phyloP scores from a whole-genome alignment of 2,329 filamentous ascomycete species.

The Rhexocercosporidium sp. region DNA sequence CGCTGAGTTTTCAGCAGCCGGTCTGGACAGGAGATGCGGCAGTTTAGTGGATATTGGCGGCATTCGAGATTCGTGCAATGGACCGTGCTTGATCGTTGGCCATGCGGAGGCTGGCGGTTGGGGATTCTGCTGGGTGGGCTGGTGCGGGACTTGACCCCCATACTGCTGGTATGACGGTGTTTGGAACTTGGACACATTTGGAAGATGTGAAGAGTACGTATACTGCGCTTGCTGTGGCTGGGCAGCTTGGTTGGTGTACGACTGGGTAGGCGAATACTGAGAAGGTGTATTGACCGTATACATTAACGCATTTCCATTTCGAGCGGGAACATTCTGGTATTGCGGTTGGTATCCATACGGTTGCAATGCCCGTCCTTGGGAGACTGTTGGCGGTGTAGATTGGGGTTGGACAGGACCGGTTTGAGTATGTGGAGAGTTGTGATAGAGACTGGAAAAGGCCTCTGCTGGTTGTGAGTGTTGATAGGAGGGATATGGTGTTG shows the following conservation, averaged over 20 bases:
- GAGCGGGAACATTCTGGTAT: background rate
- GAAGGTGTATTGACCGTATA: too few relatives aligned
- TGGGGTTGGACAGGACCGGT: background rate
- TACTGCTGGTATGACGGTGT: background rate
- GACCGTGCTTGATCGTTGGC: background rate
- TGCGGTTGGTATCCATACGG: too few relatives aligned
- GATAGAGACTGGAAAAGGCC: too few relatives aligned
- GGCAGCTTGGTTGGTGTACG: background rate
- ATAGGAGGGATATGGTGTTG: background rate
- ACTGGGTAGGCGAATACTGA: background rate
- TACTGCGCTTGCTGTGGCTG: background rate
- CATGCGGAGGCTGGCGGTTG: background rate
- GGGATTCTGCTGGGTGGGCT: background rate
- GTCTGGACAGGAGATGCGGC: background rate
- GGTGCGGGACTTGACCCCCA: background rate
- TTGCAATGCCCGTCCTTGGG: background rate
- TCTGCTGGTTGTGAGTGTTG: background rate
- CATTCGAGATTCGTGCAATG: background rate
- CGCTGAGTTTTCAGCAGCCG: too few relatives aligned
- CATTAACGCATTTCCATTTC: background rate
- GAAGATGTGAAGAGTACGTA: background rate
- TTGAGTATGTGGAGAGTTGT: background rate
- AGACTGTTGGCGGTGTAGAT: background rate
- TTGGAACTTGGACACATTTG: background rate
- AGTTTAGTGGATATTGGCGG: background rate